These are phyloP conservation scores for Mikania micrantha DNA, from an alignment of 129 eudicot genomes.

Conservation along the genomic window DNA sequence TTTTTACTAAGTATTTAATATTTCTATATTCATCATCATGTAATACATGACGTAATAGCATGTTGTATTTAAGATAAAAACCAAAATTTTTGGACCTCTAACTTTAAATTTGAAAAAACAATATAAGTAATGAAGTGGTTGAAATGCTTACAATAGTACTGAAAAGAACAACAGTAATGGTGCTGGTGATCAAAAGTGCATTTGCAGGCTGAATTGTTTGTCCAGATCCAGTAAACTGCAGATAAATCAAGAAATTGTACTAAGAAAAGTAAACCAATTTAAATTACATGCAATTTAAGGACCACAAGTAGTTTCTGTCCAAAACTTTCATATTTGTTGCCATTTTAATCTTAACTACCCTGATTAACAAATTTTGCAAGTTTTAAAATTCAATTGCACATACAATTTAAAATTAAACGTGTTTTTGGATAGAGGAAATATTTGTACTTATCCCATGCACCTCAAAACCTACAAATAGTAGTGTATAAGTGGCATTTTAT, in stretches of 20 bases:
- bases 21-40: no score
- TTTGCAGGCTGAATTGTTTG: slow-evolving; percentile 75
- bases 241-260: neutral
- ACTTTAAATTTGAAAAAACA: neutral
- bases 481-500: no score
- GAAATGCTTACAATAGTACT: slow-evolving; percentile 68
- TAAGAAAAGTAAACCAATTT: neutral
- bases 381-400: no score
- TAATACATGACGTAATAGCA: no score
- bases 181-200: slow-evolving; percentile 80
- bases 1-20: no score
- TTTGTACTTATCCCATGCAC: no score
- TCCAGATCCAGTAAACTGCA: slow-evolving; percentile 77
- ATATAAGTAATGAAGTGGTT: neutral
- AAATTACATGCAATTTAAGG: neutral
- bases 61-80: neutral
- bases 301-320: neutral
- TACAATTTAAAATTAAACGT: no score
- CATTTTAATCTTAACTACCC: no score
- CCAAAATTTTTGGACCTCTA: neutral
- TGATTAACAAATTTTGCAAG: no score
- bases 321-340: no score
- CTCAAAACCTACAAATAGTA: no score
- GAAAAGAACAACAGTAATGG: slow-evolving; percentile 75
- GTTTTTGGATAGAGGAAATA: no score